These are phyloP conservation scores for Vinca minor DNA, from an alignment of 257 asterid species.

Conservation along the genomic window DNA sequence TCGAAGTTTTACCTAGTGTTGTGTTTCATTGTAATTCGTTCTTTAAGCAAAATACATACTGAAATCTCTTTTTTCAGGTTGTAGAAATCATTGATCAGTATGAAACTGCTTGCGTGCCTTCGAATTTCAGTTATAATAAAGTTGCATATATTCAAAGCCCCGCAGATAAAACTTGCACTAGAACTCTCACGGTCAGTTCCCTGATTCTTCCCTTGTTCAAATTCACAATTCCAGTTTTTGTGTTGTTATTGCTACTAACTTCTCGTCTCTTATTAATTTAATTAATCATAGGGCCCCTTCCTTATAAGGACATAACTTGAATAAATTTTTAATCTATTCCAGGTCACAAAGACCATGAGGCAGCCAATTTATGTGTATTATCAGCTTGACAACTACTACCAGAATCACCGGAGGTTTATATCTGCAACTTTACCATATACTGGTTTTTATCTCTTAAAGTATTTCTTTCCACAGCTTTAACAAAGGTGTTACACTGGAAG, in stretches of 20 bases:
- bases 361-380: slow-evolving; percentile 51
- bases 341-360: slow-evolving; percentile 44
- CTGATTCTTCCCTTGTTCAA: not conserved
- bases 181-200: slow-evolving; percentile 31
- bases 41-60: not conserved
- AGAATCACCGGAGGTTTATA: slow-evolving; percentile 62
- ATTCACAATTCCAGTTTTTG: not conserved
- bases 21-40: not conserved
- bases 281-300: not conserved
- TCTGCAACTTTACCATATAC: not conserved
- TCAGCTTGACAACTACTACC: slow-evolving; percentile 58
- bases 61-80: slow-evolving; percentile 27
- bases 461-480: not conserved
- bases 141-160: slow-evolving; percentile 32
- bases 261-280: not conserved
- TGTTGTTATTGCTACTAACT: not conserved
- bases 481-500: not conserved
- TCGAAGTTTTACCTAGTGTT: not conserved
- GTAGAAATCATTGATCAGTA: slow-evolving; percentile 55
- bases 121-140: slow-evolving; percentile 23
- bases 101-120: slow-evolving; percentile 43
- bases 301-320: not conserved
- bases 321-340: slow-evolving; percentile 6
- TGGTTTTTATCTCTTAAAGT: not conserved
- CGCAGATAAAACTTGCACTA: slow-evolving; percentile 31